Percentiles rank a stretch among this genome's conserved stretches.
Evolutionary conservation across 768 basidiomycete genomes (phyloP).

Genomic region (Leucocoprinus birnbaumii): DNA sequence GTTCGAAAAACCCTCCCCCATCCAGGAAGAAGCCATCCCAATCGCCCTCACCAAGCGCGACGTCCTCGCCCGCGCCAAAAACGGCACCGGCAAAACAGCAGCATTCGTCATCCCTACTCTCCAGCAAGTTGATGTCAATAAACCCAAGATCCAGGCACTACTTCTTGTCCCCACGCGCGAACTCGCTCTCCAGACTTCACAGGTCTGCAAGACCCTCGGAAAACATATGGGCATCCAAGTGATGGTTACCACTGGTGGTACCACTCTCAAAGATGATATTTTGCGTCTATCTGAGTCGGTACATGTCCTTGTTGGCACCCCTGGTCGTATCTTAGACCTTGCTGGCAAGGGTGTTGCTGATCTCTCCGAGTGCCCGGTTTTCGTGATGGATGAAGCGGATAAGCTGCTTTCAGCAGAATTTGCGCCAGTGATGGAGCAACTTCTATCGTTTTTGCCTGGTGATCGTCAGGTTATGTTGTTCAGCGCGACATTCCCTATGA

Average conservation of each 20-base stretch:
- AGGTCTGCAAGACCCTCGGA: conserved; percentile 95
- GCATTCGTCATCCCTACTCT: conserved; percentile 98
- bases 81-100: conserved; percentile 97
- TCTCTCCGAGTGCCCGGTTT: conserved; percentile 90
- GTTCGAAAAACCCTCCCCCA: conserved; percentile 94
- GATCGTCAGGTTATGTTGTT: conserved; percentile 98
- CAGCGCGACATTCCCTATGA: conserved; percentile 98
- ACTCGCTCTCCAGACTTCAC: conserved; percentile 96
- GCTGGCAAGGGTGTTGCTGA: conserved; percentile 93
- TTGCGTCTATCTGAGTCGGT: conserved; percentile 86
- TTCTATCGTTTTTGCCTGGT: conserved; percentile 79
- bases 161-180: conserved; percentile 98
- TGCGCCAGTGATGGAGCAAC: conserved; percentile 96
- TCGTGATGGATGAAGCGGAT: conserved; percentile 99
- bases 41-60: conserved; percentile 92
- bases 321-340: conserved; percentile 93
- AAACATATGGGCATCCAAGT: conserved; percentile 95
- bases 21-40: conserved; percentile 99
- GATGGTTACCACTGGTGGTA: conserved; percentile 99
- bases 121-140: conserved; percentile 83
- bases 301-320: conserved; percentile 96
- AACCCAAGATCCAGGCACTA: conserved; percentile 91
- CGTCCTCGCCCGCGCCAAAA: conserved; percentile 93
- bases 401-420: conserved; percentile 98
- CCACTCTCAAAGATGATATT: conserved; percentile 97